These are phyloP conservation scores for Cronartium ribicola DNA, from an alignment of 1,284 basidiomycete genomes.

Conservation along the genomic window DNA sequence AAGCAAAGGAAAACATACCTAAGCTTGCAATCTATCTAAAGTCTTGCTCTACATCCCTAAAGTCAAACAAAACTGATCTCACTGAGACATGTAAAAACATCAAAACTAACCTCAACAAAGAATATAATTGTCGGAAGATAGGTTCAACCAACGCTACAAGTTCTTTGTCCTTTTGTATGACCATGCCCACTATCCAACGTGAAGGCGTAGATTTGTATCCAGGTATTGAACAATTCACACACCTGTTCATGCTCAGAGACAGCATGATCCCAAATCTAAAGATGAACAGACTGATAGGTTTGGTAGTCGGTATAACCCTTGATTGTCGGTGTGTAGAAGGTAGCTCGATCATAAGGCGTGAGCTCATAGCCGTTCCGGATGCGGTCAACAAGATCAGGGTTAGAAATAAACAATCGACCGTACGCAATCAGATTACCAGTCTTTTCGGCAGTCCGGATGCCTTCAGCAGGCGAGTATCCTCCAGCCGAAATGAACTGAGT, in stretches of 20 bases:
- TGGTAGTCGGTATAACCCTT: no score
- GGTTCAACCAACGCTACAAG: slow-evolving; percentile 4
- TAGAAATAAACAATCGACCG: slow-evolving; percentile 57
- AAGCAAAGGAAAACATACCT: slow-evolving; percentile 12
- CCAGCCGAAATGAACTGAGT: slow-evolving; percentile 59
- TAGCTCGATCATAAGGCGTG: no score
- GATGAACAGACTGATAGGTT: no score
- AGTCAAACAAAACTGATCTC: neutral
- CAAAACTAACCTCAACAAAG: slow-evolving; percentile 20
- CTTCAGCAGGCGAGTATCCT: slow-evolving; percentile 52
- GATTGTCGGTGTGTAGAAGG: no score
- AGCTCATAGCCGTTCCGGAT: no score
- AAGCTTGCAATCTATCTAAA: slow-evolving; percentile 31
- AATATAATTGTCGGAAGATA: slow-evolving; percentile 35
- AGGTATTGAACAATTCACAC: slow-evolving; percentile 20
- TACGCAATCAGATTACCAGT: slow-evolving; percentile 56
- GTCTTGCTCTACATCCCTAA: neutral
- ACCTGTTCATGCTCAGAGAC: no score
- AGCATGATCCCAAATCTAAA: no score
- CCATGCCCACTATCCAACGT: slow-evolving; percentile 13
- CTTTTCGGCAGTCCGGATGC: slow-evolving; percentile 48
- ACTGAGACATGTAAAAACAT: slow-evolving; percentile 23
- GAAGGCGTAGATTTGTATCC: slow-evolving; percentile 36
- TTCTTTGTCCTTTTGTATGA: neutral
- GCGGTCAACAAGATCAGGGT: no score